A percentile compares a stretch with the other conserved stretches of the same genome.
Conservation (phyloP, 345 rosid species). For the Citrus mangshanensis region DNA sequence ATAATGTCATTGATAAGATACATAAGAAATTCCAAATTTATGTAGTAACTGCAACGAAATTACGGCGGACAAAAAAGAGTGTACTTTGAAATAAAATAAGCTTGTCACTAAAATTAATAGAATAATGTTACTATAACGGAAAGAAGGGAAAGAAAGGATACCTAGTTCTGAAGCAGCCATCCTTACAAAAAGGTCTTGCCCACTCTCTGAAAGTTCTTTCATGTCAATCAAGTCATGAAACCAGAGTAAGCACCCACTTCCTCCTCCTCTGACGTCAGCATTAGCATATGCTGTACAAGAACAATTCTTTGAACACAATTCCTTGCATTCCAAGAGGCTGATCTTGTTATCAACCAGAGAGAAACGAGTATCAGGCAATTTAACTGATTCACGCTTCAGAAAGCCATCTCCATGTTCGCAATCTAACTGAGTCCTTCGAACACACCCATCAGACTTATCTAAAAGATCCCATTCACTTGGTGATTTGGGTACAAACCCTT, state of each 20-base stretch:
- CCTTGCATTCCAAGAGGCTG: conserved; percentile 24
- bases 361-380: conserved; percentile 42
- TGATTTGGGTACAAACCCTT: conserved; percentile 40
- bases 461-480: conserved; percentile 36
- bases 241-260: conserved; percentile 58
- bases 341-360: conserved; percentile 19
- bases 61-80: too few species aligned
- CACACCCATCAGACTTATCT: conserved; percentile 50
- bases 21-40: not conserved
- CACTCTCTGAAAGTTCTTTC: conserved; percentile 5
- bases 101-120: too few species aligned
- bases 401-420: conserved; percentile 40
- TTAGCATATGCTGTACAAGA: conserved; percentile 49
- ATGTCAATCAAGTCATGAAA: conserved; percentile 39
- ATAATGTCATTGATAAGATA: too few species aligned
- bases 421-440: conserved; percentile 26
- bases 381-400: conserved; percentile 21
- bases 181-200: conserved; percentile 26
- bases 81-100: too few species aligned
- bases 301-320: conserved; percentile 38
- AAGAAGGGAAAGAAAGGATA: not conserved
- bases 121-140: too few species aligned
- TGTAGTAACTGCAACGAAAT: too few species aligned
- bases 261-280: conserved; percentile 31
- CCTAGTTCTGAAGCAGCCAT: conserved; percentile 22